A percentile compares a stretch with the other conserved stretches of the same genome.
Conservation (phyloP, 1,284 basidiomycete species). For the Schizopora paradoxa region DNA sequence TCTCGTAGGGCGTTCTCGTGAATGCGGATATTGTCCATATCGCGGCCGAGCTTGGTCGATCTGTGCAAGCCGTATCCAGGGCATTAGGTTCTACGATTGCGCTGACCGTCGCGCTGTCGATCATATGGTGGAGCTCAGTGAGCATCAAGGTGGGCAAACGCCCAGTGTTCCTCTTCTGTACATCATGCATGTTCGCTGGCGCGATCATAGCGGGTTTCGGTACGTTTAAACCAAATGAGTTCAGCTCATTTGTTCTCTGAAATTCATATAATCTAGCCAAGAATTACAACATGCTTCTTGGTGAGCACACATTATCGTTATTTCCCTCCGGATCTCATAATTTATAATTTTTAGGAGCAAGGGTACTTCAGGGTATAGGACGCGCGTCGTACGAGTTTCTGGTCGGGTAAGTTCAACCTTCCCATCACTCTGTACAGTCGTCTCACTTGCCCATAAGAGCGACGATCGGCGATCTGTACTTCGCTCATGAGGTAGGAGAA, state of each 20-base stretch:
- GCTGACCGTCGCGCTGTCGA: constrained; percentile 20
- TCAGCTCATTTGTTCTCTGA: not conserved
- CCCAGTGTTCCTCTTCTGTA: constrained; percentile 19
- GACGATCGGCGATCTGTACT: constrained; percentile 22
- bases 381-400: constrained; percentile 31
- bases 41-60: constrained; percentile 20
- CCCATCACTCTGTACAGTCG: not conserved
- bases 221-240: constrained; percentile 1
- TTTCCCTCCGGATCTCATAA: not conserved
- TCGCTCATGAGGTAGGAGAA: constrained; percentile 21
- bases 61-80: constrained; percentile 20
- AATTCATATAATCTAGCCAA: constrained; percentile 14
- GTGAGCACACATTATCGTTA: constrained; percentile 3
- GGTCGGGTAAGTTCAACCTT: constrained; percentile 14
- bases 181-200: constrained; percentile 20
- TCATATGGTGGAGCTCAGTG: constrained; percentile 17
- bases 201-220: constrained; percentile 19
- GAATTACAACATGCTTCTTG: constrained; percentile 19
- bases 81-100: constrained; percentile 21
- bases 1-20: constrained; percentile 17
- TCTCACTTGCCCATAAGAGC: constrained; percentile 6
- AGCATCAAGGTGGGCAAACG: constrained; percentile 18
- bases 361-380: constrained; percentile 31
- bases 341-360: constrained; percentile 8
- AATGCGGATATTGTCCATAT: constrained; percentile 20